Conservation (phyloP, 2,329 filamentous ascomycete species). For the Trichoderma afroharzianum region DNA sequence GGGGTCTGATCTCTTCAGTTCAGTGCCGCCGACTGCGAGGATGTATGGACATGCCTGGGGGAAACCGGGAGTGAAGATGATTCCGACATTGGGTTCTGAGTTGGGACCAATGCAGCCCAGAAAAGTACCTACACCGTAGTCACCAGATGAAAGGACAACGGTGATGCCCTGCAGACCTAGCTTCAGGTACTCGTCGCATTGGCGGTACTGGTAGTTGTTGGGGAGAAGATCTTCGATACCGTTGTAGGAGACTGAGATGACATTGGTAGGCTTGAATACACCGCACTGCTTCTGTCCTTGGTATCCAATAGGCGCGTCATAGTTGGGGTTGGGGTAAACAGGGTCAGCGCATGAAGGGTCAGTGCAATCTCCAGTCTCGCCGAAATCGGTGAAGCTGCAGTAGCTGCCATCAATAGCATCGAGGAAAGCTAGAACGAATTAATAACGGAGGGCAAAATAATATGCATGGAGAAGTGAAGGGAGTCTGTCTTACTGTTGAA, state of each 20-base stretch:
- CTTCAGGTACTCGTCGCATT: conserved; percentile 55
- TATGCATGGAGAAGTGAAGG: too few species aligned
- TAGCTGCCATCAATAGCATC: conserved; percentile 42
- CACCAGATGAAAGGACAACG: conserved; percentile 47
- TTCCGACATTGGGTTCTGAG: background rate
- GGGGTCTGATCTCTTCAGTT: conserved; percentile 28
- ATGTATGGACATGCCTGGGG: conserved; percentile 46
- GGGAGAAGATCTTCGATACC: conserved; percentile 49
- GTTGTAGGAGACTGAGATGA: conserved; percentile 51
- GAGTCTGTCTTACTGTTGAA: background rate
- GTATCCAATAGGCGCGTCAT: conserved; percentile 33
- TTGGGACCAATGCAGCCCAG: background rate
- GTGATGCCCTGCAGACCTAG: conserved; percentile 49
- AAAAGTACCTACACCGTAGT: conserved; percentile 40
- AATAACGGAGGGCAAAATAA: background rate
- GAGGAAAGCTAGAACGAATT: conserved; percentile 29
- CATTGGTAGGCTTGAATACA: conserved; percentile 42
- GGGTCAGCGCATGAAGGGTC: conserved; percentile 7
- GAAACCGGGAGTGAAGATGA: conserved; percentile 40
- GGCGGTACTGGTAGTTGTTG: conserved; percentile 45
- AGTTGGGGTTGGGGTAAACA: conserved; percentile 26
- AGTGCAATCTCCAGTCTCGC: conserved; percentile 31
- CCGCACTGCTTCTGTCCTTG: conserved; percentile 44
- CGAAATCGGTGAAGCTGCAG: conserved; percentile 31
- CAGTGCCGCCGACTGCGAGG: conserved; percentile 47